Evolutionary conservation across 108 stramenopile genomes (phyloP), one percentile per base, ranked within the genome.

Genomic region (Cyclotella atomus): DNA sequence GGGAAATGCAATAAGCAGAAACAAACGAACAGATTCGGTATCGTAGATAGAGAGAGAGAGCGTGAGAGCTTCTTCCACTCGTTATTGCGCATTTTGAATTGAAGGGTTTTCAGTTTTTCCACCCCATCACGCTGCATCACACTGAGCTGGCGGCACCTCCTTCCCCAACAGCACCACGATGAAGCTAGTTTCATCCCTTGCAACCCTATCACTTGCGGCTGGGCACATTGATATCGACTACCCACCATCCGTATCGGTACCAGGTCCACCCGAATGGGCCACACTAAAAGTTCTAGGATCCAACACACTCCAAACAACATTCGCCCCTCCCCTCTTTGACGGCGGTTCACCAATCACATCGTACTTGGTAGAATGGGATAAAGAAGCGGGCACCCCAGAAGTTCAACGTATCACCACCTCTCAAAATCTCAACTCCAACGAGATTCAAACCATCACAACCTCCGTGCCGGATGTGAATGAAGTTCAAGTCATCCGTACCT

Each of bases 351-450:
- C 74, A 4, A 38, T 81, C 16, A 76, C 32, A 10, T 56, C 59
- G 14, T 76, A 69, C 44, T 41, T 68, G 85, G 86, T 94, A 14
- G 91, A 92, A 55, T 94, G 93, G 93, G 93, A 95, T 50, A 89
- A 89, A 28, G 88, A 89, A 43, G 84, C 90, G 15, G 91, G 92
- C 19, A 64, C 57, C 10, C 84, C 74, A 3, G 94, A 92, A 59
- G 86, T 95, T 14, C 94, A 95, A 71, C 64, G 65, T 19, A 70
- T 95, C 19, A 76, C 76, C 23, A 92, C 92, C 6, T 76, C 73
- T 12, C 70, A 85, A n/a, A 67, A 88, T 78, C 85, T 91, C 12
- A 90, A 90, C 44, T 60, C 92, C 5, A 95, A 95, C 65, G 94
- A 92, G 75, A 75, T 94, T 24, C 94, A 95, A 78, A 68, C 77